Conservation (phyloP, 1,284 basidiomycete genomes). For the Thecaphora thlaspeos region DNA sequence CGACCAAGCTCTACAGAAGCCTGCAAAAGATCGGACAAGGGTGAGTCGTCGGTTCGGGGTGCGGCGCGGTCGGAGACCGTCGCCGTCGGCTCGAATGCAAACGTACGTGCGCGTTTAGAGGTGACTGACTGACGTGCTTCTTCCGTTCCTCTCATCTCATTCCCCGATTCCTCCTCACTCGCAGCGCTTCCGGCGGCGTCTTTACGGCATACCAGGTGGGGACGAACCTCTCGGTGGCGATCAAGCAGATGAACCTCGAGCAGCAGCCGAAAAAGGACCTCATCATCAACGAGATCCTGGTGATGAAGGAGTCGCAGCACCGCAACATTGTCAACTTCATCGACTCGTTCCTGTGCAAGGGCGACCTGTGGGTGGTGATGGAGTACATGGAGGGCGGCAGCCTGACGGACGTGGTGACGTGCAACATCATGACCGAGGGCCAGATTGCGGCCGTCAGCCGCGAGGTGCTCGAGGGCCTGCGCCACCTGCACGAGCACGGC, state of each 20-base stretch:
- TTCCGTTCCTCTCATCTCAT: background rate
- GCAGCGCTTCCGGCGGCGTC: conserved; percentile 83
- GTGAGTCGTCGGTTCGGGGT: too few relatives aligned
- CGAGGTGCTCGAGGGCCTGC: conserved; percentile 84
- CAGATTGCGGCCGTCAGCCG: conserved; percentile 91
- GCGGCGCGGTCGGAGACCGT: too few relatives aligned
- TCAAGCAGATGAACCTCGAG: conserved; percentile 99
- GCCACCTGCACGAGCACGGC: conserved; percentile 88
- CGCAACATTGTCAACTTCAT: conserved; percentile 99
- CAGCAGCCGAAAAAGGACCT: conserved; percentile 99
- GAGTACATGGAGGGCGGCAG: conserved; percentile 96
- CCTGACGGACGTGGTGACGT: conserved; percentile 92
- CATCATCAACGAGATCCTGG: conserved; percentile 99
- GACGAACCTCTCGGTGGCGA: conserved; percentile 88
- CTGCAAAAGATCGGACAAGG: conserved; percentile 97
- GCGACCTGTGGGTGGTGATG: conserved; percentile 99
- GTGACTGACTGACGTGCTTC: too few relatives aligned
- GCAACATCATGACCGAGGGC: conserved; percentile 86
- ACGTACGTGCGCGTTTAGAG: too few relatives aligned
- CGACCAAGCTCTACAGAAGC: conserved; percentile 86
- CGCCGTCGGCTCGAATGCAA: too few relatives aligned
- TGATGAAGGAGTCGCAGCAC: conserved; percentile 93
- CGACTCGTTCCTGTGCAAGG: conserved; percentile 94
- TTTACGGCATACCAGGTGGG: conserved; percentile 97
- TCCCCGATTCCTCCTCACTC: background rate